These are phyloP conservation scores for Poronia punctata DNA, from an alignment of 495 filamentous ascomycete genomes.

Conservation along the genomic window DNA sequence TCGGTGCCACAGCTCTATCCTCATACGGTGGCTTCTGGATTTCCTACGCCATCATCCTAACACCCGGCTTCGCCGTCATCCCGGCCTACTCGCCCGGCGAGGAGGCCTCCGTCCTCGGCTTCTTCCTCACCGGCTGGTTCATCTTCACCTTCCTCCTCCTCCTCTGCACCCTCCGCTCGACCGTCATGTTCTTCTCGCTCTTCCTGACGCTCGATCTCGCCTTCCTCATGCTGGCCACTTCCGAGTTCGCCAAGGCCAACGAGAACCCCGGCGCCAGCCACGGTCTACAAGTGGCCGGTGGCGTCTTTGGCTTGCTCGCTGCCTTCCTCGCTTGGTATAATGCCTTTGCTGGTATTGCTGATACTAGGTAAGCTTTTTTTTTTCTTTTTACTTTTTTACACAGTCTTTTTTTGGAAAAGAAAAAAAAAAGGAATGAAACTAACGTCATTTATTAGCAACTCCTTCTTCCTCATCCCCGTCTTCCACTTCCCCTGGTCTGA, in stretches of 20 bases:
- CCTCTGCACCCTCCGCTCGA: conserved; percentile 85
- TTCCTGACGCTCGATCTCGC: conserved; percentile 92
- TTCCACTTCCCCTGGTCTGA: conserved; percentile 96
- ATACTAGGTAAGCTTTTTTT: conserved; percentile 57
- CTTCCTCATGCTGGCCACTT: conserved; percentile 80
- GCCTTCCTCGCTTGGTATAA: conserved; percentile 97
- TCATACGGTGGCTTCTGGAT: conserved; percentile 99
- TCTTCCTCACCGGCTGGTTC: conserved; percentile 93
- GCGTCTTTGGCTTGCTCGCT: conserved; percentile 78
- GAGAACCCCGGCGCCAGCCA: conserved; percentile 12
- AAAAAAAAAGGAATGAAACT: conserved; percentile 3
- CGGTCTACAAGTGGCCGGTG: conserved; percentile 67
- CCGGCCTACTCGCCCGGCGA: conserved; percentile 34
- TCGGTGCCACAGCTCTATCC: conserved; percentile 92
- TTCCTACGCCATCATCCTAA: conserved; percentile 80
- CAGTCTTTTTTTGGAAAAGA: no score
- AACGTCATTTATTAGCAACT: conserved; percentile 45
- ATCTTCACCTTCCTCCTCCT: conserved; percentile 92
- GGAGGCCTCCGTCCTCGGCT: conserved; percentile 58
- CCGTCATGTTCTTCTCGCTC: conserved; percentile 90
- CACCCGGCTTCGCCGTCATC: conserved; percentile 64
- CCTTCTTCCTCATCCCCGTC: conserved; percentile 94
- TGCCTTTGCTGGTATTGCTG: conserved; percentile 88
- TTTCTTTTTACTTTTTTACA: conserved; percentile 1
- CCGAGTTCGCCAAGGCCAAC: conserved; percentile 50